These are phyloP conservation scores for Xylariaceae sp. DNA, from an alignment of 2,329 filamentous ascomycete species.

Conservation along the genomic window DNA sequence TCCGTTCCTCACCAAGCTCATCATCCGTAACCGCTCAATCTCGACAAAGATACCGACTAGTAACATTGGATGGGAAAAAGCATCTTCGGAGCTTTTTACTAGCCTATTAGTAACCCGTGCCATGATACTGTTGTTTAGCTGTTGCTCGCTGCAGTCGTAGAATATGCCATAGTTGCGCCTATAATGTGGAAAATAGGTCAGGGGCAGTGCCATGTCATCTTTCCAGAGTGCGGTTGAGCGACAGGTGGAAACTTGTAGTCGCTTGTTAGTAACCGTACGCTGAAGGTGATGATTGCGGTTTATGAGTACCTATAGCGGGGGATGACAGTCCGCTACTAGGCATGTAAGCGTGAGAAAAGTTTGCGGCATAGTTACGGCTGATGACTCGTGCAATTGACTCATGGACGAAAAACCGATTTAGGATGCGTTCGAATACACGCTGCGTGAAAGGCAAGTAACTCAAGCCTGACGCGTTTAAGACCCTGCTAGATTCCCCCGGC, in stretches of 20 bases:
- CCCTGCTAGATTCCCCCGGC: not conserved
- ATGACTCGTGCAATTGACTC: not conserved
- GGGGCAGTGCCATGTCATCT: not conserved
- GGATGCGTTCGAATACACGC: not conserved
- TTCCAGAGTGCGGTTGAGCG: not conserved
- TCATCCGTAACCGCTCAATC: not conserved
- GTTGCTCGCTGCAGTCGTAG: not conserved
- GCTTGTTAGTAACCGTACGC: not conserved
- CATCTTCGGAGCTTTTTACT: not conserved
- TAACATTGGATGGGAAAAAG: not conserved
- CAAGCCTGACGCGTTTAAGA: not conserved
- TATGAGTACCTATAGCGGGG: not conserved
- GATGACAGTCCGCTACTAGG: not conserved
- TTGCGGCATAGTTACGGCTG: not conserved
- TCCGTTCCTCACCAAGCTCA: not conserved
- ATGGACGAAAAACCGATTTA: not conserved
- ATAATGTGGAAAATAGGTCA: not conserved
- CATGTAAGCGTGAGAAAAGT: not conserved
- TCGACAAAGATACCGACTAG: slow-evolving; percentile 1
- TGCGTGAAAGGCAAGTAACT: not conserved
- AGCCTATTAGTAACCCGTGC: not conserved
- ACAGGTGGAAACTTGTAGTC: not conserved
- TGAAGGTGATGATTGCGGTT: not conserved
- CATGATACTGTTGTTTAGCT: not conserved
- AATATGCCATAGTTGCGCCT: not conserved